phyloP scores from a whole-genome alignment of 208 protist genomes.

The Crithidia sp. region DNA sequence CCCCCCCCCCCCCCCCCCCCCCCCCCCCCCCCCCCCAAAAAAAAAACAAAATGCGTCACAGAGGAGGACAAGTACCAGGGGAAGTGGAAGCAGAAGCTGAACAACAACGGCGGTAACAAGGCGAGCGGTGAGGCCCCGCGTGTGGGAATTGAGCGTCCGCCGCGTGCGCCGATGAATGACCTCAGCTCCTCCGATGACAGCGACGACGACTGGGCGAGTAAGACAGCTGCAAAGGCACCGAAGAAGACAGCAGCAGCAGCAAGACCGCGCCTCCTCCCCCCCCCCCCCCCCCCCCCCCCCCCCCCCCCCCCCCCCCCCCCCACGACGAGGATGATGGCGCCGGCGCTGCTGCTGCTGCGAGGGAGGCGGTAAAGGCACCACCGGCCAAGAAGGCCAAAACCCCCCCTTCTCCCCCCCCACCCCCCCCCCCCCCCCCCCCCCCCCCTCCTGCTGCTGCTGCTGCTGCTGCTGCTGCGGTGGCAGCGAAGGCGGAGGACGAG shows the following conservation, averaged over 20 bases:
- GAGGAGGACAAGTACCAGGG: slow-evolving; percentile 91
- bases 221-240: slow-evolving; percentile 24
- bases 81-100: slow-evolving; percentile 64
- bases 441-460: too few relatives aligned
- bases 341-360: background rate
- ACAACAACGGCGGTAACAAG: slow-evolving; percentile 6
- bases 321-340: slow-evolving; percentile 35
- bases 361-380: background rate
- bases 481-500: background rate
- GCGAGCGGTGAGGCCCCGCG: slow-evolving; percentile 1
- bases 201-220: slow-evolving; percentile 58
- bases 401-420: too few relatives aligned
- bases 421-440: too few relatives aligned
- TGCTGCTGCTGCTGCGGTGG: background rate
- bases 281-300: too few relatives aligned
- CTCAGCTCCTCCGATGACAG: slow-evolving; percentile 43
- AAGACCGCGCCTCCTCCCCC: too few relatives aligned
- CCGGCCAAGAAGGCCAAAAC: slow-evolving; percentile 25
- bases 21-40: slow-evolving; percentile 18
- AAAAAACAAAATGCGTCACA: slow-evolving; percentile 65
- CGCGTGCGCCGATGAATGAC: slow-evolving; percentile 52
- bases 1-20: too few relatives aligned
- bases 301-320: too few relatives aligned
- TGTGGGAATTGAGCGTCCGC: slow-evolving; percentile 29
- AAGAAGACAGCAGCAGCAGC: background rate